phyloP scores from a whole-genome alignment of 2,329 filamentous ascomycete species.

The Ophiostoma ulmi region DNA sequence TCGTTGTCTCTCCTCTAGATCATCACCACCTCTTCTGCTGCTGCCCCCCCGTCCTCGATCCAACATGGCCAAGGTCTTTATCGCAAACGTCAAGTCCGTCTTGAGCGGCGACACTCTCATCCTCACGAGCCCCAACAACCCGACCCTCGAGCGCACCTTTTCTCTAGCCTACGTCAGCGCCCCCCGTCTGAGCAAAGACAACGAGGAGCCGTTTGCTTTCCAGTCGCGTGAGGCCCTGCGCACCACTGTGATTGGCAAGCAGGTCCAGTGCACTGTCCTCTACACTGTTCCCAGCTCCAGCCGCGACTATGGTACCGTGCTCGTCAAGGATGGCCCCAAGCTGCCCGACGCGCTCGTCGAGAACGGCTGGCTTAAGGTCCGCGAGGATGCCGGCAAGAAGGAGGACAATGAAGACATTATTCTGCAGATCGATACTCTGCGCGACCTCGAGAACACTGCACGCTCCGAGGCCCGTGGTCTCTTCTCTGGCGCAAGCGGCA shows the following conservation, averaged over 20 bases:
- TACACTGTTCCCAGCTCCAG: slow-evolving; percentile 83
- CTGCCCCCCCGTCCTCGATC: background rate
- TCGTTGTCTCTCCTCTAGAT: background rate
- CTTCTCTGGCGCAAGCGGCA: slow-evolving; percentile 62
- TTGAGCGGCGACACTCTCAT: slow-evolving; percentile 90
- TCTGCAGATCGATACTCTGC: slow-evolving; percentile 69
- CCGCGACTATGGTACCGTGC: slow-evolving; percentile 80
- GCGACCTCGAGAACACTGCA: slow-evolving; percentile 70
- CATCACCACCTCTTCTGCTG: background rate
- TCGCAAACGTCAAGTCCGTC: slow-evolving; percentile 84
- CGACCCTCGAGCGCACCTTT: slow-evolving; percentile 74
- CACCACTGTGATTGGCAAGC: slow-evolving; percentile 76
- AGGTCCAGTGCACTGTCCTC: slow-evolving; percentile 74
- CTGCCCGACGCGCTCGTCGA: slow-evolving; percentile 79
- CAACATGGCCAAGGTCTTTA: slow-evolving; percentile 50
- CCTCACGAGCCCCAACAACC: slow-evolving; percentile 74
- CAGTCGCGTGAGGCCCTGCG: slow-evolving; percentile 91
- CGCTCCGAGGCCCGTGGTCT: slow-evolving; percentile 74
- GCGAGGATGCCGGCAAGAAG: slow-evolving; percentile 88
- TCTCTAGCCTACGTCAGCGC: slow-evolving; percentile 90
- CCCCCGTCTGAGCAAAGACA: slow-evolving; percentile 79
- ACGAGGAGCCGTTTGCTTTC: slow-evolving; percentile 88
- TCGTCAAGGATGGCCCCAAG: slow-evolving; percentile 67
- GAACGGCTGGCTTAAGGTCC: slow-evolving; percentile 86
- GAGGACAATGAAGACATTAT: slow-evolving; percentile 76